Base-by-base conservation (phyloP, 441 rosid species). In the Erysimum pusillum region DNA sequence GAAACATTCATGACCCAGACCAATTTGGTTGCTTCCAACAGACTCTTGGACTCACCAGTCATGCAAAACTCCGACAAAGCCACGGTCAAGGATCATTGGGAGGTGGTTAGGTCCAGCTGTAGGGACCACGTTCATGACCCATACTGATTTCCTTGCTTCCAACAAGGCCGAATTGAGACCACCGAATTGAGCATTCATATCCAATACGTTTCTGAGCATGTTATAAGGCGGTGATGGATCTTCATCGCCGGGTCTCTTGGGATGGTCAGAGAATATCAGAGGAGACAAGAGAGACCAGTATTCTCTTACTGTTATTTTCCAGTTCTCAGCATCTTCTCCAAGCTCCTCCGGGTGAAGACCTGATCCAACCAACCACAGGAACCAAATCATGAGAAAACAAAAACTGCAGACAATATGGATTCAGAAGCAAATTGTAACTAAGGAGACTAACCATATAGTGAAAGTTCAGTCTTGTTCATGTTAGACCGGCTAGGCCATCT, bases 71-170 rank as follows among this genome's bases (percentile, higher is more conserved):
- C 99, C 98, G 17, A 94, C 90, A 80, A 91, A 90, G 72, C 99
- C 99, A 76, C 97, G 86, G 83, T 96, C 98, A 52, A 92, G 90
- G 69, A 96, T 90, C 85, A 91, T 59, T 2, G 99, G 92, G 57
- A 96, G 93, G 79, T 87, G 79, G 83, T 96, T 94, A 54, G 87
- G 88, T 74, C 91, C 98, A 72, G 71, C 84, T 10, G 91, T 91
- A 25, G 98, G 98, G 57, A 96, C 93, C 59, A 89, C 98, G 59
- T 96, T 96, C 99, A 96, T 94, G 80, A 96, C 98, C 99, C 98
- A 96, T 2, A 86, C 91, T 12, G 95, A 89, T 76, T 92, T 96
- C 44, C 91, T 89, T 14, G 86, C 82, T 83, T 90, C 95, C 76
- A 94, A 71, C 54, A 96, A 76, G 12, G 98, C 97, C 69, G 96